Conservation (phyloP, 2,329 filamentous ascomycete species). For the Ophiostoma ulmi region DNA sequence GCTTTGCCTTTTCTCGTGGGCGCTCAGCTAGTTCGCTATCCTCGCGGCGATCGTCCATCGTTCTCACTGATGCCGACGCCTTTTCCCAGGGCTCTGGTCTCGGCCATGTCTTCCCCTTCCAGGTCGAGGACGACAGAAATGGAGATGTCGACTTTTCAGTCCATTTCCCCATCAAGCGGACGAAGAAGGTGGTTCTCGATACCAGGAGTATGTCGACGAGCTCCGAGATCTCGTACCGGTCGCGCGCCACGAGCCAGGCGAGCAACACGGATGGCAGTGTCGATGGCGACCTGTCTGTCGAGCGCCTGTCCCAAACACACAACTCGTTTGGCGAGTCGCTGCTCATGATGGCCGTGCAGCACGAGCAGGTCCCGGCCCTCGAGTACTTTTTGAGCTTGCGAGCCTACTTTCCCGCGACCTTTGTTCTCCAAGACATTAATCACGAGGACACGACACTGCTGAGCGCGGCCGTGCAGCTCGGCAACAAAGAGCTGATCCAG, state of each 20-base stretch:
- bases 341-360: constrained; percentile 77
- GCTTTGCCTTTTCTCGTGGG: constrained; percentile 45
- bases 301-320: constrained; percentile 67
- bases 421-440: constrained; percentile 77
- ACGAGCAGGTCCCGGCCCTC: constrained; percentile 65
- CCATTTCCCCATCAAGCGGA: constrained; percentile 43
- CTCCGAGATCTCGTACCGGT: constrained; percentile 78
- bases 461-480: constrained; percentile 84
- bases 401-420: constrained; percentile 66
- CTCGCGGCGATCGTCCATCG: constrained; percentile 41
- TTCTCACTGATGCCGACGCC: constrained; percentile 40
- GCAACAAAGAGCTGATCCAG: constrained; percentile 68
- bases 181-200: constrained; percentile 85
- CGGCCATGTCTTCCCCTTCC: constrained; percentile 88
- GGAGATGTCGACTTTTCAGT: constrained; percentile 23
- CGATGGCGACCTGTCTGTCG: constrained; percentile 82
- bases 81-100: constrained; percentile 57
- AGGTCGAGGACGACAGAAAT: constrained; percentile 35
- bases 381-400: constrained; percentile 72
- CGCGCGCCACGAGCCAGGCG: constrained; percentile 65
- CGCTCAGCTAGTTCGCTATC: constrained; percentile 32
- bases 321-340: constrained; percentile 74
- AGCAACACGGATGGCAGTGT: constrained; percentile 63
- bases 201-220: constrained; percentile 80
- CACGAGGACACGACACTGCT: constrained; percentile 85